Base-by-base conservation (phyloP, 805 yeast species). In the Monosporozyma yasuniensis region DNA sequence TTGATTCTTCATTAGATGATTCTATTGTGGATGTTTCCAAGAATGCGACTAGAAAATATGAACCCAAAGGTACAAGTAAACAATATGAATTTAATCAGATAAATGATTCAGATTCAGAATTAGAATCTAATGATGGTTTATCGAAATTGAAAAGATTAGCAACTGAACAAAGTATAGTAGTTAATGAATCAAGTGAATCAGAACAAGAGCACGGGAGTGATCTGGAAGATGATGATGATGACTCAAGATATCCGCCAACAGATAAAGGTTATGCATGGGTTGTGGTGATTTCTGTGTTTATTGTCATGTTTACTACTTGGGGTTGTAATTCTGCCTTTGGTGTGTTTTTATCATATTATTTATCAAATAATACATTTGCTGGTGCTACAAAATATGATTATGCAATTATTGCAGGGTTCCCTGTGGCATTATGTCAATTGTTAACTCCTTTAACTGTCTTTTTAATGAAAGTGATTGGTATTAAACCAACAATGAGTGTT, bases 231-330 rank as follows among this genome's bases (percentile, higher is more conserved):
- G 34, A 43, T 19, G 16, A 43, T 19, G 19, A 30, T 27, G 78
- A 80, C 18, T 56, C 57, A 41, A 27, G 68, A 5, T 67, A 67
- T 35, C 54, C 67, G 11, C 75, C 75, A 0, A 80, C 81, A 1
- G 90, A 84, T 61, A 81, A 80, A 42, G 88, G 88, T 2, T 75
- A 78, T 50, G 87, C 84, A 1, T 81, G 87, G 84, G 79, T 83
- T 0, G 70, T 81, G 25, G 75, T 77, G 11, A 52, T 76, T 11
- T 78, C 81, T 12, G 73, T 77, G 2, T 67, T 72, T 28, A 46
- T 79, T 3, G 67, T 78, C 37, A 78, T 79, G 61, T 75, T 80
- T 54, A 71, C 76, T 37, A 76, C 87, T 0, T 84, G 91, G 90
- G 93, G 93, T n/a, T 76, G 84, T 54, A 83, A 83, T 55, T 61